Evolutionary conservation across 208 protist species (phyloP).

Genomic region (Leishmania major): DNA sequence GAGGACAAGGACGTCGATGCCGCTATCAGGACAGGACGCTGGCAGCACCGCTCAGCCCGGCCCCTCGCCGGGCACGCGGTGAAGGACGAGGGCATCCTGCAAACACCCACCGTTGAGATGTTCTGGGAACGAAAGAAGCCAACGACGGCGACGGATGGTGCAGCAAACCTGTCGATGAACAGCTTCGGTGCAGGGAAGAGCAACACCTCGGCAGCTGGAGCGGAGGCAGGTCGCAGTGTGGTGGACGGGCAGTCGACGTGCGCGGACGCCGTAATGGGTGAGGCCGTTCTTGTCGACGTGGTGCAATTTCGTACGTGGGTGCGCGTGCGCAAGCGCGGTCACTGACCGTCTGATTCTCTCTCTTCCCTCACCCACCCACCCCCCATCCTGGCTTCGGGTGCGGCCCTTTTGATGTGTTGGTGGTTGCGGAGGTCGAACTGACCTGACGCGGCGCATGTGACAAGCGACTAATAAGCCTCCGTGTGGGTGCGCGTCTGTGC

Average conservation of each 20-base stretch:
- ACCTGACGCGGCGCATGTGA: not conserved
- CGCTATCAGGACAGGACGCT: not conserved
- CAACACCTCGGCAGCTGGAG: not conserved
- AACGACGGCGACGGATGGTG: not conserved
- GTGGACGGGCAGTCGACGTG: not conserved
- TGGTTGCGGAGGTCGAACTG: not conserved
- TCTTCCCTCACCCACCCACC: not conserved
- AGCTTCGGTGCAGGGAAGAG: not conserved
- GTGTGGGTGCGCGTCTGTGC: not conserved
- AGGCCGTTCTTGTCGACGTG: constrained; percentile 68
- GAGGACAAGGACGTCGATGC: not conserved
- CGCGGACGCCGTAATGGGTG: constrained; percentile 15
- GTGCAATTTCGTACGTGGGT: constrained; percentile 71
- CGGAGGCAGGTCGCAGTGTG: not conserved
- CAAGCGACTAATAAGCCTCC: not conserved
- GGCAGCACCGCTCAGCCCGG: constrained; percentile 1
- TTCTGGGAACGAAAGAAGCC: constrained; percentile 44
- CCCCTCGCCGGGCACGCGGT: constrained; percentile 32
- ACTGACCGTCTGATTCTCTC: constrained; percentile 3
- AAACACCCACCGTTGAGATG: constrained; percentile 70
- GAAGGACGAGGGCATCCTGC: constrained; percentile 41
- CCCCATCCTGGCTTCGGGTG: too few relatives aligned
- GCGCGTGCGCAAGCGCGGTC: constrained; percentile 42
- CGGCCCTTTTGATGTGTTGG: not conserved
- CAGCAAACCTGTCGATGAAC: not conserved